phyloP scores from a whole-genome alignment of 1,139 yeast genomes.

The Wickerhamomyces sp. region DNA sequence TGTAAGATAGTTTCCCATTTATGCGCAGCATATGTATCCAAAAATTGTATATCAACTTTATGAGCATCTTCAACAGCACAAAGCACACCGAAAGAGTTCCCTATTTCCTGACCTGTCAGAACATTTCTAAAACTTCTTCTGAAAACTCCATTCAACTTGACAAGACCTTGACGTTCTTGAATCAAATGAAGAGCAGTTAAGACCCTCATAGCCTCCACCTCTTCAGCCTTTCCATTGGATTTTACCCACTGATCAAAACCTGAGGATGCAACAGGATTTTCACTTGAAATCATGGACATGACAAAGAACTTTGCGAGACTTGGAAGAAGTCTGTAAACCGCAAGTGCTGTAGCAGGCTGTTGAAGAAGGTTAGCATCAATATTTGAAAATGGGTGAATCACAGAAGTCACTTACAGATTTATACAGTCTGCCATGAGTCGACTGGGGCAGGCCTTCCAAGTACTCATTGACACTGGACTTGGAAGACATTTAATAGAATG shows the following conservation, averaged over 20 bases:
- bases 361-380: conserved; percentile 24
- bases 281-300: conserved; percentile 82
- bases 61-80: conserved; percentile 43
- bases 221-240: conserved; percentile 38
- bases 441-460: conserved; percentile 81
- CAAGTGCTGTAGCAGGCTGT: conserved; percentile 85
- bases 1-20: conserved; percentile 96
- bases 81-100: conserved; percentile 51
- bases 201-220: conserved; percentile 75
- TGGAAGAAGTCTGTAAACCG: conserved; percentile 83
- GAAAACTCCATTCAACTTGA: conserved; percentile 69
- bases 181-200: conserved; percentile 72
- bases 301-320: conserved; percentile 84
- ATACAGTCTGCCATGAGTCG: conserved; percentile 75
- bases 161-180: conserved; percentile 55
- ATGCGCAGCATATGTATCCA: conserved; percentile 75
- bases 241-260: conserved; percentile 78
- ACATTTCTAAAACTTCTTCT: conserved; percentile 75
- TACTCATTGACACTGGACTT: conserved; percentile 84
- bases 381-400: no score
- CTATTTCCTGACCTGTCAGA: conserved; percentile 62
- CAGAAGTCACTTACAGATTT: conserved; percentile 32
- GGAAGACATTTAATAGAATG: conserved; percentile 34
- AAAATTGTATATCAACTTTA: conserved; percentile 53
- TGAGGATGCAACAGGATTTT: conserved; percentile 60